Percentiles rank a stretch among this genome's conserved stretches.
Evolutionary conservation across 495 filamentous ascomycete genomes (phyloP).

Genomic region (Staphylotrichum longicolle): DNA sequence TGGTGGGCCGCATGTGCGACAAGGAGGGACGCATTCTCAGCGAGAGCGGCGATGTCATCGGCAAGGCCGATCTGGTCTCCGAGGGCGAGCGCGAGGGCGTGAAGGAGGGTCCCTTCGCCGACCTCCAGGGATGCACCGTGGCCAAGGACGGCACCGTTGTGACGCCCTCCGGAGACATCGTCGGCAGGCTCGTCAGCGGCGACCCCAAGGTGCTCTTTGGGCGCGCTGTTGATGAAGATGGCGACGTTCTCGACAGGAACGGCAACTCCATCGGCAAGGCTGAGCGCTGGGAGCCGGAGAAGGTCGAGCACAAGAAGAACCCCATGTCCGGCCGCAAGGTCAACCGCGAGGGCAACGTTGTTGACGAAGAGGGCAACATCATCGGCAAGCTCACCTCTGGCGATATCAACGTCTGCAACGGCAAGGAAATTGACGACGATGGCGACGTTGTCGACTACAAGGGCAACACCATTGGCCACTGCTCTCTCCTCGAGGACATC

Average conservation of each 20-base stretch:
- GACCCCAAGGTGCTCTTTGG: constrained; percentile 70
- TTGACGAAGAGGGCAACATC: constrained; percentile 75
- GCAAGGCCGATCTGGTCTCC: constrained; percentile 73
- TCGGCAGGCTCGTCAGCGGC: constrained; percentile 72
- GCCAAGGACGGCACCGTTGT: constrained; percentile 73
- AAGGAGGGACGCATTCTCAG: constrained; percentile 78
- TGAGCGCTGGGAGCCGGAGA: constrained; percentile 77
- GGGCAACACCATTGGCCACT: constrained; percentile 76
- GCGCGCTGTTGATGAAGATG: constrained; percentile 76
- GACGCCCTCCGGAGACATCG: constrained; percentile 59
- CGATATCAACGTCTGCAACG: constrained; percentile 64
- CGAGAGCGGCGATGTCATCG: constrained; percentile 76
- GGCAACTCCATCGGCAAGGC: constrained; percentile 80
- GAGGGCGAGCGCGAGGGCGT: constrained; percentile 63
- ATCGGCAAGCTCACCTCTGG: constrained; percentile 77
- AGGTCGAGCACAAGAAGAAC: constrained; percentile 59
- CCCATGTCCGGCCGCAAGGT: constrained; percentile 73
- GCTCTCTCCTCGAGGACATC: constrained; percentile 74
- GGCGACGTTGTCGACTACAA: constrained; percentile 82
- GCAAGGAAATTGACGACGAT: constrained; percentile 81
- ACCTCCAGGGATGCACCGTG: constrained; percentile 68
- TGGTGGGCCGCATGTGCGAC: constrained; percentile 79
- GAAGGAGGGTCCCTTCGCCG: constrained; percentile 77
- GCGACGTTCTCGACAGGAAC: constrained; percentile 76
- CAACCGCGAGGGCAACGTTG: constrained; percentile 79